Evolutionary conservation across 192 early-diverging fungal genomes (phyloP).

Genomic region (Entomortierella parvispora): DNA sequence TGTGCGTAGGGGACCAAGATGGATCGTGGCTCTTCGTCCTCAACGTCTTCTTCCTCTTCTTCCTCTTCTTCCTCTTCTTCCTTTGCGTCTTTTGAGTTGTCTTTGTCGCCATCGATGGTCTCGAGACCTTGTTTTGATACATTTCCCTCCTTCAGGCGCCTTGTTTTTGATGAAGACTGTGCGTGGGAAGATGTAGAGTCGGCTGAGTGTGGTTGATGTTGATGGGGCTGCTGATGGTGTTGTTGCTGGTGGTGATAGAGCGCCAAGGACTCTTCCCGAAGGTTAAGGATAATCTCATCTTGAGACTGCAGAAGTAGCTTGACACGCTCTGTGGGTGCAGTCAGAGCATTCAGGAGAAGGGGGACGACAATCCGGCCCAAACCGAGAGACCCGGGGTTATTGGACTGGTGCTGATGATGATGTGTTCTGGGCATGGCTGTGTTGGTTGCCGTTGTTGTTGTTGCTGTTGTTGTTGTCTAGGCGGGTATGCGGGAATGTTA

Average conservation of each 20-base stretch:
- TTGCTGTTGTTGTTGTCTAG: too few relatives aligned
- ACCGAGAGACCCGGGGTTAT: slow-evolving; percentile 8
- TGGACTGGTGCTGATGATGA: too few relatives aligned
- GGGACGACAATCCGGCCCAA: slow-evolving; percentile 7
- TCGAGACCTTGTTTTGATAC: not conserved
- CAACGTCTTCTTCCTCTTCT: not conserved
- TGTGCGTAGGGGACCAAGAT: slow-evolving; percentile 42
- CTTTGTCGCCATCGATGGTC: not conserved
- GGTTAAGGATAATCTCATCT: slow-evolving; percentile 45
- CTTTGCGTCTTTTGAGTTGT: not conserved
- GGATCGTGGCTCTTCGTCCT: slow-evolving; percentile 28
- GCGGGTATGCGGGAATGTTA: too few relatives aligned
- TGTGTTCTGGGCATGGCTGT: too few relatives aligned
- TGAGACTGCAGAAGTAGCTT: slow-evolving; percentile 35
- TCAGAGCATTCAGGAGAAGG: slow-evolving; percentile 5
- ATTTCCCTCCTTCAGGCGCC: not conserved
- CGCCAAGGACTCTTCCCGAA: slow-evolving; percentile 32
- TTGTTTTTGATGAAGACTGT: too few relatives aligned
- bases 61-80: not conserved
- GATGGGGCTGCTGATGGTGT: not conserved
- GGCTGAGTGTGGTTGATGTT: not conserved
- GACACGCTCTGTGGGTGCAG: slow-evolving; percentile 35
- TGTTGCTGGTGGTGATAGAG: slow-evolving; percentile 7
- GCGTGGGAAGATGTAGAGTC: too few relatives aligned
- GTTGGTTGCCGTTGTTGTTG: too few relatives aligned